Conservation (phyloP, 1,284 basidiomycete genomes). For the Agaricales sp. region DNA sequence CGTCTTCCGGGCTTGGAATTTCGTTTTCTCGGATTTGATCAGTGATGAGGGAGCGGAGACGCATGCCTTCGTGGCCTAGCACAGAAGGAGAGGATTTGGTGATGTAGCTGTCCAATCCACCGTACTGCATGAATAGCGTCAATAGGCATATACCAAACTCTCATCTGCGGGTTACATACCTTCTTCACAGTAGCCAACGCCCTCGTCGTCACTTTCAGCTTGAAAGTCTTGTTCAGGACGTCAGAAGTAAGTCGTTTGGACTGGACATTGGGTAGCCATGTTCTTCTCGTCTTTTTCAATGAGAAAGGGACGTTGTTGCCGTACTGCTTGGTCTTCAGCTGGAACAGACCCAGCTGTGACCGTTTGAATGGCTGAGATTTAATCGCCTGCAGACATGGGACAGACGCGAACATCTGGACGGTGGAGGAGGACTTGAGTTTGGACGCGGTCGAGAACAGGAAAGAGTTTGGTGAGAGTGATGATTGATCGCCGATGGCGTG, state of each 20-base stretch:
- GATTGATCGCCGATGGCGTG: no score
- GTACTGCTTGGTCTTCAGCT: conserved; percentile 68
- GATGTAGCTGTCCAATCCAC: conserved; percentile 75
- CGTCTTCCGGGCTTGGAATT: conserved; percentile 1
- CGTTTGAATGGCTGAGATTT: conserved; percentile 67
- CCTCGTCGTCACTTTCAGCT: conserved; percentile 62
- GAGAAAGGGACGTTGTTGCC: conserved; percentile 92
- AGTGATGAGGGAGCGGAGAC: conserved; percentile 51
- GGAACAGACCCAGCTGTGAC: conserved; percentile 67
- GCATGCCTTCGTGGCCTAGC: conserved; percentile 69
- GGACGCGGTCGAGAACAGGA: conserved; percentile 22
- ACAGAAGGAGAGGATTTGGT: conserved; percentile 52
- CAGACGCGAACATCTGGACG: conserved; percentile 3
- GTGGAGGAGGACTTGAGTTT: no score
- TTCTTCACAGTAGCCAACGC: conserved; percentile 76
- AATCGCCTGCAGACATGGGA: conserved; percentile 19
- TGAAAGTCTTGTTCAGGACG: conserved; percentile 42
- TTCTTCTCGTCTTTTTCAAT: conserved; percentile 81
- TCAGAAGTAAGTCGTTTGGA: conserved; percentile 63
- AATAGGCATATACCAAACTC: no score
- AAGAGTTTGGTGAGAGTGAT: conserved; percentile 4
- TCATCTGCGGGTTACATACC: conserved; percentile 29
- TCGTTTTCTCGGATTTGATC: conserved; percentile 24
- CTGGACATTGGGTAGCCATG: conserved; percentile 85
- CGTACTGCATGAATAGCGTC: conserved; percentile 34